These are phyloP conservation scores for Ormosia semicastrata DNA, from an alignment of 306 rosid genomes.

Conservation along the genomic window DNA sequence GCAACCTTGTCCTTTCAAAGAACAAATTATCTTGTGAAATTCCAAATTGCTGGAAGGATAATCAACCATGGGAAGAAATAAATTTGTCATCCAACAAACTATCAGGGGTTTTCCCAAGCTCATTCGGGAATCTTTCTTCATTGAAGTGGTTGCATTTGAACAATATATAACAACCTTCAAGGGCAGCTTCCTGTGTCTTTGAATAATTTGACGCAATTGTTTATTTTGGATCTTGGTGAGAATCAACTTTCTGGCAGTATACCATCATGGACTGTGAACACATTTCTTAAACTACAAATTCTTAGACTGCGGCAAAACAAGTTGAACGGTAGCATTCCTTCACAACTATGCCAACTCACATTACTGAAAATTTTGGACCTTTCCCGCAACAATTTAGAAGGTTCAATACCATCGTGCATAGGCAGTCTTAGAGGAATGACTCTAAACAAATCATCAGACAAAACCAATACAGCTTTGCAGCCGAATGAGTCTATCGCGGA, in stretches of 20 bases:
- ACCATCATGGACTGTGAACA: conserved; percentile 11
- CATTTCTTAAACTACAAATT: background rate
- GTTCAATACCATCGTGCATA: conserved; percentile 22
- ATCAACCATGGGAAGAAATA: background rate
- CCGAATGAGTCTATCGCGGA: too few species aligned
- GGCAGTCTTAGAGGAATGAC: conserved; percentile 18
- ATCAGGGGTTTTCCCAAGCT: conserved; percentile 2
- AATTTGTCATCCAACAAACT: conserved; percentile 15
- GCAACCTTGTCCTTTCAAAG: background rate
- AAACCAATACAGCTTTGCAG: background rate
- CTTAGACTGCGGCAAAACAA: conserved; percentile 22
- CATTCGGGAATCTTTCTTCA: background rate
- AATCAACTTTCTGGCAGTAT: conserved; percentile 25
- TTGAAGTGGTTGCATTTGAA: background rate
- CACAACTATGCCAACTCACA: conserved; percentile 6
- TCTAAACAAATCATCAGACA: background rate
- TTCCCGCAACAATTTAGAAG: background rate
- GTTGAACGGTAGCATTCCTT: conserved; percentile 8
- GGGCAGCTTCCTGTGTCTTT: background rate
- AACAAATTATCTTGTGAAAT: conserved; percentile 24
- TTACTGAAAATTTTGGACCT: conserved; percentile 16
- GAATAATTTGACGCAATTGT: background rate
- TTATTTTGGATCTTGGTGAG: conserved; percentile 15
- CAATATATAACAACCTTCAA: conserved; percentile 1
- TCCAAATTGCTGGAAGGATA: background rate